phyloP scores from a whole-genome alignment of 306 rosid genomes.

The Quercus variabilis region DNA sequence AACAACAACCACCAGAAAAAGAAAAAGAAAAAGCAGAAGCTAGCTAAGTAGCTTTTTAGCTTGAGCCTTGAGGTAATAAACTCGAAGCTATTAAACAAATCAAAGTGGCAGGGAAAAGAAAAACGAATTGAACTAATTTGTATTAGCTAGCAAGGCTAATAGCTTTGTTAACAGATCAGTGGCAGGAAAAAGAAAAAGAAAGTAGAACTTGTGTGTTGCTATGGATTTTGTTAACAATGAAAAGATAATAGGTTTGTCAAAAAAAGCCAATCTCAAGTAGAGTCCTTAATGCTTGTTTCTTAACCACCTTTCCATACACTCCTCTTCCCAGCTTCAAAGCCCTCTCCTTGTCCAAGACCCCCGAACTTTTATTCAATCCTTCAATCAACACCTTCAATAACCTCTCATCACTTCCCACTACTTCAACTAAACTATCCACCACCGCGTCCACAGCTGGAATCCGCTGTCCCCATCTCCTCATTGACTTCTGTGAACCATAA shows the following conservation, averaged over 20 bases:
- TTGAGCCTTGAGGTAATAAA: too few relatives aligned
- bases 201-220: background rate
- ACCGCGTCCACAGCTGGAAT: slow-evolving; percentile 45
- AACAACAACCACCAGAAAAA: too few relatives aligned
- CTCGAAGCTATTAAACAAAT: too few relatives aligned
- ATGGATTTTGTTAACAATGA: background rate
- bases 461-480: slow-evolving; percentile 74
- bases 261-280: slow-evolving; percentile 38
- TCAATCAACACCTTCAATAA: slow-evolving; percentile 48
- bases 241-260: slow-evolving; percentile 18
- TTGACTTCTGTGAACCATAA: slow-evolving; percentile 50
- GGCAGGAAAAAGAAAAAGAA: background rate
- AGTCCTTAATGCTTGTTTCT: slow-evolving; percentile 62
- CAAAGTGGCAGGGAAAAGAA: too few relatives aligned
- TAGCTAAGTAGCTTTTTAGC: too few relatives aligned
- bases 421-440: slow-evolving; percentile 55
- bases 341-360: slow-evolving; percentile 49
- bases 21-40: too few relatives aligned
- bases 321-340: slow-evolving; percentile 63
- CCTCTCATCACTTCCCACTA: slow-evolving; percentile 78
- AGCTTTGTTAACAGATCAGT: background rate
- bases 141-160: too few relatives aligned
- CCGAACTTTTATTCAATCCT: slow-evolving; percentile 44
- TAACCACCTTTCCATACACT: slow-evolving; percentile 62
- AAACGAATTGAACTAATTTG: too few relatives aligned